Evolutionary conservation across 805 yeast genomes (phyloP).

Genomic region (Ogataea glucozyma): DNA sequence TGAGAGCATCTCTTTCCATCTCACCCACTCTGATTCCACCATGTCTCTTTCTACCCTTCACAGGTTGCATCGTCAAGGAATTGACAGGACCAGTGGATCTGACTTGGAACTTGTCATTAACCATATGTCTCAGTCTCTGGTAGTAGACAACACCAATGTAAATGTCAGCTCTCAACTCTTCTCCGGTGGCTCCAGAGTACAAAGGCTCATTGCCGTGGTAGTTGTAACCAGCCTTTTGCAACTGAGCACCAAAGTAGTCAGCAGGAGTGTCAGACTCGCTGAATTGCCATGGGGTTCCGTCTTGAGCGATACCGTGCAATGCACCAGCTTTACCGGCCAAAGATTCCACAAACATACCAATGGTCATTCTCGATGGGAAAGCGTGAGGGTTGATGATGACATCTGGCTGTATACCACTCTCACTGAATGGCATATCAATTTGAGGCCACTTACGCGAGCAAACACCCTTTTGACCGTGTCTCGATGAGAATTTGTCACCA

Average conservation of each 20-base stretch:
- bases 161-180: slow-evolving; percentile 93
- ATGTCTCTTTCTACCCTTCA: slow-evolving; percentile 96
- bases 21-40: slow-evolving; percentile 99
- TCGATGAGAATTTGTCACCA: slow-evolving; percentile 96
- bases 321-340: slow-evolving; percentile 99
- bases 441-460: slow-evolving; percentile 98
- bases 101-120: slow-evolving; percentile 98
- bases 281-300: slow-evolving; percentile 95
- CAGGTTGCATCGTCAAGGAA: slow-evolving; percentile 97
- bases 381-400: slow-evolving; percentile 98
- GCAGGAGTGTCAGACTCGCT: slow-evolving; percentile 94
- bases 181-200: slow-evolving; percentile 98
- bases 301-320: slow-evolving; percentile 95
- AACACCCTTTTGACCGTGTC: slow-evolving; percentile 99
- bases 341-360: slow-evolving; percentile 98
- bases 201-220: slow-evolving; percentile 98
- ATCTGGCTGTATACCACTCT: slow-evolving; percentile 96
- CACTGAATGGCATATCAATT: slow-evolving; percentile 95
- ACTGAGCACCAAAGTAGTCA: slow-evolving; percentile 94
- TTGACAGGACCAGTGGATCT: slow-evolving; percentile 99
- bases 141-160: slow-evolving; percentile 96
- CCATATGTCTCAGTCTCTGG: slow-evolving; percentile 99
- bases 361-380: slow-evolving; percentile 99
- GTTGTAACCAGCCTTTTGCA: slow-evolving; percentile 84
- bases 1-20: slow-evolving; percentile 98